Conservation (phyloP, 2,329 filamentous ascomycete species). For the Botrytis byssoidea region DNA sequence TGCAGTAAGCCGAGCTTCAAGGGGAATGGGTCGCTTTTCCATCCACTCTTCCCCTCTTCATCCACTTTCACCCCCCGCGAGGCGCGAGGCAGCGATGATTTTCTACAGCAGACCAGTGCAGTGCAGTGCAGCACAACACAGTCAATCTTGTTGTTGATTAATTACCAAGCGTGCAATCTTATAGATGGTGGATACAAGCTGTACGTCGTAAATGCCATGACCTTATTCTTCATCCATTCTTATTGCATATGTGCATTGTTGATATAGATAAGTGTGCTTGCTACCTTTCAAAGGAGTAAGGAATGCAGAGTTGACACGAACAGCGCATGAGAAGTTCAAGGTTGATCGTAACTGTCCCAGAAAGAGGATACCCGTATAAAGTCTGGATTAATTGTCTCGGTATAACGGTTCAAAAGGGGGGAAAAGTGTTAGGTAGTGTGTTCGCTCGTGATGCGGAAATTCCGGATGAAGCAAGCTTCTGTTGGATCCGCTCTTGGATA, state of each 20-base stretch:
- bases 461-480: neutral
- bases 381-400: neutral
- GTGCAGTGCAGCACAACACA: neutral
- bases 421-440: neutral
- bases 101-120: neutral
- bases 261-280: neutral
- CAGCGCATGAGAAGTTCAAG: conserved; percentile 4
- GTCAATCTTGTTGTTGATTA: conserved; percentile 1
- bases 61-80: neutral
- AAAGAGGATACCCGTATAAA: neutral
- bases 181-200: neutral
- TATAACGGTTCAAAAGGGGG: neutral
- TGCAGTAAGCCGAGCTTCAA: conserved; percentile 5
- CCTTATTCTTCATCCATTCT: neutral
- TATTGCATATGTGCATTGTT: neutral
- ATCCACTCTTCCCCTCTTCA: neutral
- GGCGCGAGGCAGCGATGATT: conserved; percentile 13
- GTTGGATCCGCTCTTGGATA: conserved; percentile 1
- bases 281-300: neutral
- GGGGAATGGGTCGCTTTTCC: neutral
- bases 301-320: conserved; percentile 7
- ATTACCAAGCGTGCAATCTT: neutral
- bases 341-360: neutral
- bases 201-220: neutral
- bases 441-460: neutral